These are phyloP conservation scores for Coniferiporia sulphurascens DNA, from an alignment of 1,284 basidiomycete genomes.

Conservation along the genomic window DNA sequence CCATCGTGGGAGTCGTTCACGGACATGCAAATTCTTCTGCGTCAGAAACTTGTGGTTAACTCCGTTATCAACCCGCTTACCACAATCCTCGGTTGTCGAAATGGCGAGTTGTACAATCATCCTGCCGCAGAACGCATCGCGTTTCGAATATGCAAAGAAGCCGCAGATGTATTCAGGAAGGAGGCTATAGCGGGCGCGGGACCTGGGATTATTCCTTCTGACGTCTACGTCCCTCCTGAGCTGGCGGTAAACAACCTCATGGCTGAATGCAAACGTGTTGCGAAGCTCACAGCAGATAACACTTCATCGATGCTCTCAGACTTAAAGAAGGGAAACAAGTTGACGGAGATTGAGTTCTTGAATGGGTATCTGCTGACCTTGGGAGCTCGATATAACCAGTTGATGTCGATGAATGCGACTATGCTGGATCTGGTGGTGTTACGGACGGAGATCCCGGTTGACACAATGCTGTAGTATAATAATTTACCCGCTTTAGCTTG, in stretches of 20 bases:
- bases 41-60: constrained; percentile 84
- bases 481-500: background rate
- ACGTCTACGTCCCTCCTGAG: constrained; percentile 35
- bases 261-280: constrained; percentile 51
- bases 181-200: constrained; percentile 25
- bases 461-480: constrained; percentile 22
- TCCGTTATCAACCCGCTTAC: constrained; percentile 86
- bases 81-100: constrained; percentile 75
- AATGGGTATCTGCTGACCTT: constrained; percentile 80
- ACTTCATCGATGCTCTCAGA: constrained; percentile 79
- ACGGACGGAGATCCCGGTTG: constrained; percentile 35
- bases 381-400: constrained; percentile 56
- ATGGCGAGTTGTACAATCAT: constrained; percentile 64
- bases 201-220: constrained; percentile 31
- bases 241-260: constrained; percentile 38
- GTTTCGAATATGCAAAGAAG: constrained; percentile 52
- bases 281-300: constrained; percentile 54
- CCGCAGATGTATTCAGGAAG: constrained; percentile 53
- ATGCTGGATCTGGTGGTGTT: constrained; percentile 61
- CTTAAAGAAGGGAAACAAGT: constrained; percentile 44
- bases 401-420: constrained; percentile 58
- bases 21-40: constrained; percentile 66
- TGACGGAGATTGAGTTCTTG: constrained; percentile 79
- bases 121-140: constrained; percentile 41
- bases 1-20: constrained; percentile 67